Base-by-base conservation (phyloP, 192 early-diverging fungal species). In the Entomortierella lignicola region DNA sequence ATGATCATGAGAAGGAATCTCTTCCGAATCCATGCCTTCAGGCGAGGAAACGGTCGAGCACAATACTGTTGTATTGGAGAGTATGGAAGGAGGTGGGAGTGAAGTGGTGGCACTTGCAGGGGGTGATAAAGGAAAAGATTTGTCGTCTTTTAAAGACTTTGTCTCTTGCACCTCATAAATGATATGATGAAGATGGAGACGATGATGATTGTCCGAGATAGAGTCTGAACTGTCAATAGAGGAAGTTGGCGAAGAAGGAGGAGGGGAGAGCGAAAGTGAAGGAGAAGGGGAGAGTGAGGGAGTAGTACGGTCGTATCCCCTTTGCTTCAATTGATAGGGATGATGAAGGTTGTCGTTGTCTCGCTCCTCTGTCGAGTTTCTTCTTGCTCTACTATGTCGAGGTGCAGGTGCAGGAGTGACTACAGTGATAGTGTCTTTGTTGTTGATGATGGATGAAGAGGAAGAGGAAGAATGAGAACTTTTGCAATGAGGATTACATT, bases 51-150 rank as follows among this genome's bases (percentile, higher is more conserved):
- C 32, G n/a, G 15, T 31, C 7, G 37, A 44, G 21, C 44, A 21
- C 59, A 43, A 60, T 1, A 41, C 23, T 13, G 47, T 12, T 29
- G 32, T 1, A 37, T 10, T 21, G 37, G 68, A 61, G 4, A 62
- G 26, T 41, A 56, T 60, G 8, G 69, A 61, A 8, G 50, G 30
- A 52, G 69, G 60, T 20, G 69, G 39, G 43, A 34, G 27, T 11
- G 69, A 27, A 10, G 54, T 55, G 43, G 60, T 63, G 21, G 69
- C 58, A 43, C 67, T 69, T 26, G 57, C 58, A 51, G 58, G 67
- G 23, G 67, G 67, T 8, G 67, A 69, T 15, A 69, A 53, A 15
- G 67, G 67, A 23, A 48, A 23, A 17, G 48, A 12, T 31, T 17
- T 30, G 25, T 23, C n/a, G n/a, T n/a, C n/a, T 47, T 34, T 12